Evolutionary conservation across 345 rosid genomes (phyloP), one percentile per base, ranked within the genome.

Genomic region (Eucalyptus marginata): DNA sequence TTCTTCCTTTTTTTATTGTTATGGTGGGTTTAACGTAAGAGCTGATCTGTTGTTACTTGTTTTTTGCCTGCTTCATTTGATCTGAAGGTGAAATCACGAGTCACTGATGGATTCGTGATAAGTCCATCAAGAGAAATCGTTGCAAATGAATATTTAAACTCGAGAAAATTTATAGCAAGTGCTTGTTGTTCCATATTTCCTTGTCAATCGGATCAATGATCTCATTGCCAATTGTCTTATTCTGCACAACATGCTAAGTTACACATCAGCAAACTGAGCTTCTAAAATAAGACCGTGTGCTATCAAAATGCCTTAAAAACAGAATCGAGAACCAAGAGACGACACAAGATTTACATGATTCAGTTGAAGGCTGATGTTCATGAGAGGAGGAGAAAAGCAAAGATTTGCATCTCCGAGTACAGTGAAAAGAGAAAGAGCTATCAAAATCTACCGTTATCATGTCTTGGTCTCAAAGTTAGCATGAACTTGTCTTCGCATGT

Each of bases 101-200:
- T 29, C 68, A 3, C 31, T 59, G 16, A 12, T 18, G 18, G 43
- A 66, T 36, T 68, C 6, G 80, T 68, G 43, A 31, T 68, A 36
- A 68, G 80, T 31, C 13, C 13, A 31, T 16, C 44, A 16, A 33
- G 44, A 68, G 80, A 68, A 68, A 68, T 31, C 71, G 5, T n/a
- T 13, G 40, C n/a, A 14, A 31, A 64, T 7, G 76, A n/a, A 13
- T n/a, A 1, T 64, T 13, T 64, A n/a, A 64, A n/a, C 17, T 4
- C 76, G 0, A 64, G 40, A 15, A 64, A 64, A n/a, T 64, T 31
- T 0, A 15, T 66, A 3, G 79, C 2, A 4, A 31, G 40, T 31
- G 20, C 33, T 66, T 66, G 10, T n/a, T 14, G 33, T 66, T 66
- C 40, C 66, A 66, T 66, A 31, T n/a, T 66, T 66, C 40, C 22